Conservation (phyloP, 768 basidiomycete species). For the Polyporus arcularius region DNA sequence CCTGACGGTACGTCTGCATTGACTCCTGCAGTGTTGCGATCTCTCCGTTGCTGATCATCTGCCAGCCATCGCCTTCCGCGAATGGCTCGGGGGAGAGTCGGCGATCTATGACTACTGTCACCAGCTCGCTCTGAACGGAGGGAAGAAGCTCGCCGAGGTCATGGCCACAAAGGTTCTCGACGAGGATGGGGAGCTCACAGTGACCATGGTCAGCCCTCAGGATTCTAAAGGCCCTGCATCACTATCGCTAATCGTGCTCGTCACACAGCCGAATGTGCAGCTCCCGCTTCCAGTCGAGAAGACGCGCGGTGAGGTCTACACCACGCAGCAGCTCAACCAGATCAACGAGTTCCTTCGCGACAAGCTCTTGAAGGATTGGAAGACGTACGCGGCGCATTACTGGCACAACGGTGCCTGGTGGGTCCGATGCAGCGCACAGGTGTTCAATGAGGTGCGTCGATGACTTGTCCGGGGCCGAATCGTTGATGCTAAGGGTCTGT, state of each 20-base stretch:
- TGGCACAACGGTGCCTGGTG: constrained; percentile 37
- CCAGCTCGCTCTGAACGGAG: constrained; percentile 66
- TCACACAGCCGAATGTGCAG: constrained; percentile 40
- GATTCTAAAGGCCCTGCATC: neutral
- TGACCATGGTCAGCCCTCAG: constrained; percentile 59
- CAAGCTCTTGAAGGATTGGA: constrained; percentile 32
- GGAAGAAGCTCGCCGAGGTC: constrained; percentile 54
- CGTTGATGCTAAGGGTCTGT: neutral
- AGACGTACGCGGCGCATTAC: constrained; percentile 29
- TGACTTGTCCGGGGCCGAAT: neutral
- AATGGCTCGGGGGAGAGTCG: constrained; percentile 73
- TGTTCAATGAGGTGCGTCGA: constrained; percentile 38
- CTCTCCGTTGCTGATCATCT: neutral
- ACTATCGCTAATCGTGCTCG: neutral
- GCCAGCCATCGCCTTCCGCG: constrained; percentile 70
- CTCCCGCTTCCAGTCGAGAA: constrained; percentile 38
- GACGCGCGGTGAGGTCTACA: constrained; percentile 14
- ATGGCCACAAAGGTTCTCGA: constrained; percentile 69
- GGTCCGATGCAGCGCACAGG: constrained; percentile 37
- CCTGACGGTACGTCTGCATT: constrained; percentile 43
- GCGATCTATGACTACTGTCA: constrained; percentile 73
- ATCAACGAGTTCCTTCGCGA: constrained; percentile 20
- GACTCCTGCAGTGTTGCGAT: neutral
- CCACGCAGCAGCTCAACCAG: constrained; percentile 11
- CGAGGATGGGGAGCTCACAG: constrained; percentile 56